Conservation (phyloP, 2,329 filamentous ascomycete genomes). For the Ophiostoma triangulosporum region DNA sequence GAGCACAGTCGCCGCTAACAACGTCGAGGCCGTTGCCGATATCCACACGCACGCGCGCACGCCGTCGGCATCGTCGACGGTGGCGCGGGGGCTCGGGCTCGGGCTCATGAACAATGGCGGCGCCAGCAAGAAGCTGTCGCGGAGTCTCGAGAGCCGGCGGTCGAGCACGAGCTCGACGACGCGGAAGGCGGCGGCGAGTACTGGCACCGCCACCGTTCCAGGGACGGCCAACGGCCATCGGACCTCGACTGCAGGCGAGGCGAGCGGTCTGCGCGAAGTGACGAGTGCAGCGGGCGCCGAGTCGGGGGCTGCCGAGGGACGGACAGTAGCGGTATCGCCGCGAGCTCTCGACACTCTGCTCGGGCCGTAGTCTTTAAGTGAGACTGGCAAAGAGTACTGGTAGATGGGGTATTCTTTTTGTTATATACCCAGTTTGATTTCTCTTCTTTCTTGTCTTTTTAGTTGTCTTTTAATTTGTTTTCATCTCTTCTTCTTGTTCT, state of each 20-base stretch:
- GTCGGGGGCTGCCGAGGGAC: too few relatives aligned
- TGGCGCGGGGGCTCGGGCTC: neutral
- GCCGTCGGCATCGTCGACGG: constrained; percentile 19
- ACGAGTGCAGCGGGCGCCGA: neutral
- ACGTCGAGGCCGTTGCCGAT: constrained; percentile 73
- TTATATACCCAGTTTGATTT: too few relatives aligned
- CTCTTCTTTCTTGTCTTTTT: too few relatives aligned
- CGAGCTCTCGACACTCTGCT: too few relatives aligned
- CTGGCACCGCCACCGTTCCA: neutral
- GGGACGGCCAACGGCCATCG: constrained; percentile 8
- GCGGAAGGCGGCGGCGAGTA: constrained; percentile 50
- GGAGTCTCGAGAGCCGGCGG: constrained; percentile 79
- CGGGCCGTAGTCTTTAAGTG: too few relatives aligned
- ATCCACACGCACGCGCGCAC: constrained; percentile 37
- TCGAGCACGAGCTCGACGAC: constrained; percentile 80
- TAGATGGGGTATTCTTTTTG: too few relatives aligned
- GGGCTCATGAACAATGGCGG: constrained; percentile 31
- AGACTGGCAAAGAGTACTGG: too few relatives aligned
- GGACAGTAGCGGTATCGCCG: too few relatives aligned
- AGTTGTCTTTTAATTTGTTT: too few relatives aligned
- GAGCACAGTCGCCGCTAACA: constrained; percentile 77
- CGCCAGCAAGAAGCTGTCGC: constrained; percentile 66
- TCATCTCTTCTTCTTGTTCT: constrained; percentile 18
- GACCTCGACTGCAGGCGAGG: constrained; percentile 33
- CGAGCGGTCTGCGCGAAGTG: constrained; percentile 37